Base-by-base conservation (phyloP, 495 filamentous ascomycete genomes). In the Polyplosphaeria fusca region DNA sequence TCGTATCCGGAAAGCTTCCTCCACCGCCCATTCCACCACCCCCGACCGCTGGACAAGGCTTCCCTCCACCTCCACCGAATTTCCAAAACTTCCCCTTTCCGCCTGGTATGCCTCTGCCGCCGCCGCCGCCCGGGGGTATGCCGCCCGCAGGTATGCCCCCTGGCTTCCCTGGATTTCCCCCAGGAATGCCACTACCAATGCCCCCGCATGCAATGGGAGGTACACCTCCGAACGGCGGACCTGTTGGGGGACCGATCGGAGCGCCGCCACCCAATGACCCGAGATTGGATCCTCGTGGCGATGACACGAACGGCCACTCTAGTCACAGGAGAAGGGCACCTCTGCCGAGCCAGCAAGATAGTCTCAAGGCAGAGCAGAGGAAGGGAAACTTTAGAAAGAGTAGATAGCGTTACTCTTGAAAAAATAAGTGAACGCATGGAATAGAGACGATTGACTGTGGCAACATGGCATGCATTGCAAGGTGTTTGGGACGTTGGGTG, bases 341-440 rank as follows among this genome's bases (percentile, higher is more conserved):
- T 27, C 70, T 91, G 47, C 88, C 88, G 7, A 91, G 88, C 67
- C 88, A 92, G 69, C 82, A 89, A 65, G 89, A 92, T 65, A 90
- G 86, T 66, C 67, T 91, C 67, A 77, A 81, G 60, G 82, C 86
- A 76, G 86, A 90, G 69, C 86, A 89, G 75, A 77, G 76, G 63
- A 78, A 74, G 55, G 84, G 84, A 14, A 78, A 83, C 58, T 88
- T 81, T 37, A 50, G 49, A 20, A 64, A 53, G 42, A 46, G 65
- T 42, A 55, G 67, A 41, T 71, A 52, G 47, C n/a, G n/a, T n/a
- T n/a, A n/a, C n/a, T n/a, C n/a, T n/a, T n/a, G n/a, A n/a, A n/a
- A n/a, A n/a, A n/a, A n/a, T n/a, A n/a, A n/a, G n/a, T n/a, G n/a
- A n/a, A n/a, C n/a, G n/a, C n/a, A n/a, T n/a, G n/a, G n/a, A n/a